These are phyloP conservation scores for Xanthoconium stramineum DNA, from an alignment of 768 basidiomycete genomes.

Conservation along the genomic window DNA sequence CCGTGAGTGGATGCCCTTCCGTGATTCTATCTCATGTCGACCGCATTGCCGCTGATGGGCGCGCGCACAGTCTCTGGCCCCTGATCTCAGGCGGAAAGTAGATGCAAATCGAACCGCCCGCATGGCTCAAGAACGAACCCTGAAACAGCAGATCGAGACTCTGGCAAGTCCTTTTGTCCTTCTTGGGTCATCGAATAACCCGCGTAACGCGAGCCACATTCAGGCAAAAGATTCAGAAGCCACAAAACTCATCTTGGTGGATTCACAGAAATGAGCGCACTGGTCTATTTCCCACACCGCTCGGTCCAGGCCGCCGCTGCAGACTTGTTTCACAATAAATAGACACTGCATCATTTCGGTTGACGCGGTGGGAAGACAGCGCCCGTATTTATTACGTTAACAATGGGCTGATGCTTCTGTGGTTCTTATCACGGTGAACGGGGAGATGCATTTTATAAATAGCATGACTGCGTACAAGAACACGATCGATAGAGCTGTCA, in stretches of 20 bases:
- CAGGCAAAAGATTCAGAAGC: conserved; percentile 28
- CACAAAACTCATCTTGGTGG: conserved; percentile 34
- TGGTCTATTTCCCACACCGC: too few relatives aligned
- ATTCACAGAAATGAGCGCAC: conserved; percentile 18
- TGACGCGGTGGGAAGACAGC: not conserved
- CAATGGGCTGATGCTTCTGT: not conserved
- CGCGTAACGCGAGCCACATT: conserved; percentile 3
- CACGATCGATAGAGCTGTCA: not conserved
- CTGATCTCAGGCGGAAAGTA: conserved; percentile 61
- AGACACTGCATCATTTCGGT: not conserved
- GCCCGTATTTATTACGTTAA: not conserved
- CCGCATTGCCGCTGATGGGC: not conserved
- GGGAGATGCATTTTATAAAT: not conserved
- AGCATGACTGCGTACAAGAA: conserved; percentile 5
- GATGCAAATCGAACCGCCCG: conserved; percentile 56
- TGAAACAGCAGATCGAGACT: conserved; percentile 48
- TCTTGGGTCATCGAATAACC: not conserved
- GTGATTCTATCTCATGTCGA: not conserved
- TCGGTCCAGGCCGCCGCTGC: too few relatives aligned
- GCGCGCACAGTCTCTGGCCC: conserved; percentile 51
- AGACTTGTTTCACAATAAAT: not conserved
- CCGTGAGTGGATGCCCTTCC: conserved; percentile 20
- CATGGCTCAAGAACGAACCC: conserved; percentile 50
- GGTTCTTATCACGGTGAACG: not conserved
- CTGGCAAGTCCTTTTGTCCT: conserved; percentile 41